Conservation (phyloP, 192 early-diverging fungal genomes). For the Coemansia sp. region DNA sequence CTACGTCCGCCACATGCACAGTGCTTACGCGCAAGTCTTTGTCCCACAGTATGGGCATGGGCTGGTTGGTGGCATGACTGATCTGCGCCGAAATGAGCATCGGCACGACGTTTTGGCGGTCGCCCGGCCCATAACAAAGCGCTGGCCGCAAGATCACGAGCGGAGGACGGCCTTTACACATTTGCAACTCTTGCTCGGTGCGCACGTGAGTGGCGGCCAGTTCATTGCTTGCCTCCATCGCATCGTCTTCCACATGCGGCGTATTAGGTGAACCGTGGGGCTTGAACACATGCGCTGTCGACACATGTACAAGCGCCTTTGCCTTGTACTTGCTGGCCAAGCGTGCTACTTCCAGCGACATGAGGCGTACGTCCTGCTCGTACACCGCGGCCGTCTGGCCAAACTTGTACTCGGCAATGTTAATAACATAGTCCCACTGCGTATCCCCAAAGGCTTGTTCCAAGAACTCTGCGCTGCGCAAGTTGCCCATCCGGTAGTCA, state of each 20-base stretch:
- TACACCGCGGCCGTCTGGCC: constrained; percentile 76
- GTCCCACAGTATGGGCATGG: constrained; percentile 95
- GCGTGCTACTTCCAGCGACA: constrained; percentile 75
- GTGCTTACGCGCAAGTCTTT: constrained; percentile 91
- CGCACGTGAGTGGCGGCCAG: constrained; percentile 21
- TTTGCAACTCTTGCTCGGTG: constrained; percentile 27
- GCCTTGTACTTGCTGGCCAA: constrained; percentile 77
- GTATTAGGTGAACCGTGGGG: neutral
- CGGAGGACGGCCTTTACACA: constrained; percentile 58
- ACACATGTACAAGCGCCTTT: constrained; percentile 80
- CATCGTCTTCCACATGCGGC: constrained; percentile 18
- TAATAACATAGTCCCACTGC: constrained; percentile 90
- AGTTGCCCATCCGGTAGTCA: constrained; percentile 51
- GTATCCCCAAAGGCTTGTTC: constrained; percentile 69
- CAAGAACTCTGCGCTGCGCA: constrained; percentile 40
- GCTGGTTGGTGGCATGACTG: constrained; percentile 74
- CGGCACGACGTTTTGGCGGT: constrained; percentile 68
- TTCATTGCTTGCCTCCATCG: constrained; percentile 18
- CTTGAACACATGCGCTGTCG: constrained; percentile 86
- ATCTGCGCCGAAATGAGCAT: constrained; percentile 91
- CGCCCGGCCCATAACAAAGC: constrained; percentile 83
- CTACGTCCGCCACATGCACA: constrained; percentile 89
- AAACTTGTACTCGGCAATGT: constrained; percentile 93
- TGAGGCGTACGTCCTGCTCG: constrained; percentile 45
- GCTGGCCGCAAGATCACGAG: constrained; percentile 84